Conservation (phyloP, 768 basidiomycete genomes). For the Russula abietina region DNA sequence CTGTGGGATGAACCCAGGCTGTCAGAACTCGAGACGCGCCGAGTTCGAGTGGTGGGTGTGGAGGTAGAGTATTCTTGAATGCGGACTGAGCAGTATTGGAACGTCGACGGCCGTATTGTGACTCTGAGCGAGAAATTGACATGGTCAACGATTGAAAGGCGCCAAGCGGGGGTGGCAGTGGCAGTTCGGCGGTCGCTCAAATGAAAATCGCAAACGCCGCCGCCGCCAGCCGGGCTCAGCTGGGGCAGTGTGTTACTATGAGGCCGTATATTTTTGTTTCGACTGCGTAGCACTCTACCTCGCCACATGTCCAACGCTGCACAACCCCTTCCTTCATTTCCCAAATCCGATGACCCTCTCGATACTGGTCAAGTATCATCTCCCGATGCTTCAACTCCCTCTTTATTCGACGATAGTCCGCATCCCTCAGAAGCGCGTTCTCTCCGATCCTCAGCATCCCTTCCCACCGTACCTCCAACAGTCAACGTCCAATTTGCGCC, state of each 20-base stretch:
- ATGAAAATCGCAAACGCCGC: neutral
- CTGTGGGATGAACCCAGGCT: slow-evolving; percentile 69
- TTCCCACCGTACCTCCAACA: slow-evolving; percentile 23
- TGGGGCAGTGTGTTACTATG: neutral
- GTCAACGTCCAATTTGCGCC: slow-evolving; percentile 34
- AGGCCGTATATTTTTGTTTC: neutral
- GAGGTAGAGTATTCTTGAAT: slow-evolving; percentile 38
- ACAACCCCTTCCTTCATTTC: neutral
- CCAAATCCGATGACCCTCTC: neutral
- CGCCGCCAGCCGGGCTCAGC: neutral
- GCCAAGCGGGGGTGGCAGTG: too few species aligned
- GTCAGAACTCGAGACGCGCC: slow-evolving; percentile 62
- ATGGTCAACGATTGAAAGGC: slow-evolving; percentile 32
- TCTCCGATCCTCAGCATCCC: slow-evolving; percentile 15
- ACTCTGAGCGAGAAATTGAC: slow-evolving; percentile 57
- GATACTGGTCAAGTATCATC: slow-evolving; percentile 6
- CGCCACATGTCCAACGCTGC: neutral
- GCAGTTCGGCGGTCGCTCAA: too few species aligned
- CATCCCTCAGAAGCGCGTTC: neutral
- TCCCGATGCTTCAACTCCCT: slow-evolving; percentile 14
- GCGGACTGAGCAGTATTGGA: slow-evolving; percentile 73
- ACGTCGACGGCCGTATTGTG: slow-evolving; percentile 58
- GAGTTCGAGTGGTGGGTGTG: slow-evolving; percentile 43
- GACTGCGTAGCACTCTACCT: neutral
- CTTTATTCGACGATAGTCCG: slow-evolving; percentile 4